Evolutionary conservation across 192 early-diverging fungal genomes (phyloP), one percentile per base, ranked within the genome.

Genomic region (Lobosporangium transversale): DNA sequence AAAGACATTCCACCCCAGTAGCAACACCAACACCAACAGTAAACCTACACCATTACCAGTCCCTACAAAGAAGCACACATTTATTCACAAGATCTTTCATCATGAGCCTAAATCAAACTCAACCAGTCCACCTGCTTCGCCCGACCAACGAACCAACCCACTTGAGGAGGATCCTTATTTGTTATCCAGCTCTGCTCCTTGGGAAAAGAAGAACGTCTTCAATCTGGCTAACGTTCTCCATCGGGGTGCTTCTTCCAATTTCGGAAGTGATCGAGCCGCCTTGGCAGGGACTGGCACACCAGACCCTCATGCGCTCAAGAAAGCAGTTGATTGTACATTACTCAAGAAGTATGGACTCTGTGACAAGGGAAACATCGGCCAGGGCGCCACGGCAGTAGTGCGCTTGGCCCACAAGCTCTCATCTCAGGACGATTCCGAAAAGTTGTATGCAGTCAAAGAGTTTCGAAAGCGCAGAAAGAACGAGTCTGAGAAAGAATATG

Each of bases 331-430:
- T 26, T 82, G 68, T 48, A 81, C 86, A 5, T 63, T 92, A 11
- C 55, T 81, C 15, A 83, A 94, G 79, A 96, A 94, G 84, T 96
- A 96, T 80, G 95, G 95, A 40, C 71, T 86, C 7, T 92, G 90
- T 63, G 83, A 88, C 66, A 85, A 88, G 81, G 84, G 89, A 70
- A 85, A 86, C 68, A 92, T 98, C 47, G 97, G 95, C 15, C 86
- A 86, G 56, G 97, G 97, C 33, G 95, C 94, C 7, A 95, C 94
- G 3, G 97, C 97, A 0, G 91, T 97, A 0, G 97, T 98, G 44
- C 88, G 93, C n/a, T 79, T 98, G 1, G 93, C 88, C 0, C 90
- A 94, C 79, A 89, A 90, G 83, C 76, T 92, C 80, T 10, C 7
- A 10, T 81, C 91, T 78, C 58, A 69, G 18, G 82, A 87, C 26